Conservation (phyloP, 2,329 filamentous ascomycete species). For the Calonectria multiphialidica region DNA sequence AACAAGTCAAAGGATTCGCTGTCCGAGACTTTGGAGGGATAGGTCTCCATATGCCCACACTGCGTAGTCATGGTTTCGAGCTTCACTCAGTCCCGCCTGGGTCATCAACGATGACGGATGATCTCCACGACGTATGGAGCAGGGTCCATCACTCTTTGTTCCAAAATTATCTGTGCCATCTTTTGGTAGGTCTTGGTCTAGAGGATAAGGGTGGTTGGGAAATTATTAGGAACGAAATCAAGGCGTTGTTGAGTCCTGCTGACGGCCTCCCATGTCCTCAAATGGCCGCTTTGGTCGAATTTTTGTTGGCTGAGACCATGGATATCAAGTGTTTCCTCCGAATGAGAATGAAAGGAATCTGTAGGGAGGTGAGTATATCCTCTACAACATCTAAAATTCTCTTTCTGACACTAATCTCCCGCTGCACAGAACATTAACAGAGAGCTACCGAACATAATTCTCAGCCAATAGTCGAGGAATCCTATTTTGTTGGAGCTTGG, state of each 20-base stretch:
- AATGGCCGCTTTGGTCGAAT: neutral
- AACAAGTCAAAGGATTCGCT: neutral
- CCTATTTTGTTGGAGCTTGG: no score
- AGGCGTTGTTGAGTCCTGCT: neutral
- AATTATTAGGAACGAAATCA: neutral
- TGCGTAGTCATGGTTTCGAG: neutral
- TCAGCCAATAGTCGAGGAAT: neutral
- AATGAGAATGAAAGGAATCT: neutral
- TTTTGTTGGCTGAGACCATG: neutral
- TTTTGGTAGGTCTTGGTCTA: neutral
- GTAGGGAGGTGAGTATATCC: neutral
- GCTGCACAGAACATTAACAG: neutral
- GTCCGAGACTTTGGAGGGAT: neutral
- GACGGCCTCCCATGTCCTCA: neutral
- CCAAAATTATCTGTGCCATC: neutral
- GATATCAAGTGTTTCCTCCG: neutral
- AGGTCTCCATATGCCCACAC: neutral
- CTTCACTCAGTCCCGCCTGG: neutral
- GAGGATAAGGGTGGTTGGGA: neutral
- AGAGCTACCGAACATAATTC: neutral
- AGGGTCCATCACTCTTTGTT: neutral
- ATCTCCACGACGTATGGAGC: neutral
- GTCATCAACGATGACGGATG: neutral
- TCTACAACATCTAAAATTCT: neutral
- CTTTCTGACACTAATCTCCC: neutral